Conservation (phyloP, 306 rosid genomes). For the Erythrophleum fordii region DNA sequence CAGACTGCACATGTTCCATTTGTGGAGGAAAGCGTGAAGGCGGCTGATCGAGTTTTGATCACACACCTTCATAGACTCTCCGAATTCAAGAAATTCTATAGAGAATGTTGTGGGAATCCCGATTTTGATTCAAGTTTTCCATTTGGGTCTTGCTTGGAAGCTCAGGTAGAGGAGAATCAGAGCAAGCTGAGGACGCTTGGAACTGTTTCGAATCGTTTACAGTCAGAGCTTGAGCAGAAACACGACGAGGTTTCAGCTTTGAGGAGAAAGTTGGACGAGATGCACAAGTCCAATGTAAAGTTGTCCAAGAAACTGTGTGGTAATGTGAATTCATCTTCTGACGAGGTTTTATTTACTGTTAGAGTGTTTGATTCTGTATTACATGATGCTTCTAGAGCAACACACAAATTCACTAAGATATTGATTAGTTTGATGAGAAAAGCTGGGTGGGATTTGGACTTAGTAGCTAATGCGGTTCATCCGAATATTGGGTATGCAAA, state of each 20-base stretch:
- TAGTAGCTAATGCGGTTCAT: constrained; percentile 75
- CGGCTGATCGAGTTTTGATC: constrained; percentile 74
- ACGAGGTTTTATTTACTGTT: constrained; percentile 75
- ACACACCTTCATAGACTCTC: constrained; percentile 85
- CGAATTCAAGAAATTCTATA: constrained; percentile 64
- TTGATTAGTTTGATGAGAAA: constrained; percentile 83
- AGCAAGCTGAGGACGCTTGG: constrained; percentile 86
- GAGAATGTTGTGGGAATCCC: constrained; percentile 38
- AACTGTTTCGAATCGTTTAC: constrained; percentile 75
- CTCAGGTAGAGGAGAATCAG: constrained; percentile 92
- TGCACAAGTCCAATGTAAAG: constrained; percentile 61
- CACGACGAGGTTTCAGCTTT: constrained; percentile 69
- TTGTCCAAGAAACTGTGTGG: constrained; percentile 64
- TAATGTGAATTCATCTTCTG: constrained; percentile 59
- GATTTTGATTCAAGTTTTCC: constrained; percentile 49
- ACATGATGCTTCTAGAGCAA: constrained; percentile 74
- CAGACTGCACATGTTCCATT: constrained; percentile 92
- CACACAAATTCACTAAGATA: constrained; percentile 72
- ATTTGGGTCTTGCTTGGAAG: constrained; percentile 74
- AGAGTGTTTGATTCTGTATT: constrained; percentile 79
- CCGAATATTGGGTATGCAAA: constrained; percentile 67
- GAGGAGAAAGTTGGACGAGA: constrained; percentile 57
- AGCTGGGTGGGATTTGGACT: constrained; percentile 90
- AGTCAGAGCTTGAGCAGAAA: constrained; percentile 76
- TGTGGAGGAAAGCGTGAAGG: constrained; percentile 62